A percentile compares a stretch with the other conserved stretches of the same genome.
Evolutionary conservation across 331 rosid species (phyloP).

Genomic region (Malus hybrid): DNA sequence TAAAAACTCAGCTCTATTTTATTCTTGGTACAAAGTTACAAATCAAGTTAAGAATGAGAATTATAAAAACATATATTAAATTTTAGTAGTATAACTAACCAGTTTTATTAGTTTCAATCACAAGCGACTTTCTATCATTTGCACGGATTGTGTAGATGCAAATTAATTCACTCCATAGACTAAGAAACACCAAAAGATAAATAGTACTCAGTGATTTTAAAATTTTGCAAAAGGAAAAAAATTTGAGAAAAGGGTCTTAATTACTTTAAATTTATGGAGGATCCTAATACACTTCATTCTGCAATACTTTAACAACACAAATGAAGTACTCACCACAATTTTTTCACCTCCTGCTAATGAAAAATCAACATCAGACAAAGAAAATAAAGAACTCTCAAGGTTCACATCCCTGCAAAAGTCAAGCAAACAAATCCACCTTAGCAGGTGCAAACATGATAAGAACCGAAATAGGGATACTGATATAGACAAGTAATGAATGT

Average conservation of each 20-base stretch:
- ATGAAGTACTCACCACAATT: constrained; percentile 53
- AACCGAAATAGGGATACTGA: neutral
- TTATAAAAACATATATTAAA: neutral
- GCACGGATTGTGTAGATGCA: neutral
- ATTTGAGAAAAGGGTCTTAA: neutral
- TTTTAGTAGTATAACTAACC: neutral
- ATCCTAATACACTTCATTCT: neutral
- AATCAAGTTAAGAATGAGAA: neutral
- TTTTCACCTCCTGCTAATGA: constrained; percentile 67
- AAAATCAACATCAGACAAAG: constrained; percentile 62
- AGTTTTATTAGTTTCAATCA: neutral
- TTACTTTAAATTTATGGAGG: neutral
- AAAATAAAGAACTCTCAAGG: constrained; percentile 34
- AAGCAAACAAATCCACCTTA: constrained; percentile 11
- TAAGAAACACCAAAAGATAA: neutral
- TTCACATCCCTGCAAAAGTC: constrained; percentile 43
- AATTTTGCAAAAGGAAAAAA: neutral
- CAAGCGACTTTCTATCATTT: neutral
- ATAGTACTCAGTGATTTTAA: neutral
- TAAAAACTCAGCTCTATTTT: neutral
- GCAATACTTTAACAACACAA: neutral
- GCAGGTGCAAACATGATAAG: neutral
- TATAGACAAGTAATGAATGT: neutral
- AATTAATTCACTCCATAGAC: neutral
- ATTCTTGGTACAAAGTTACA: neutral